Conservation (phyloP, 768 basidiomycete species). For the Lentinula sp. region DNA sequence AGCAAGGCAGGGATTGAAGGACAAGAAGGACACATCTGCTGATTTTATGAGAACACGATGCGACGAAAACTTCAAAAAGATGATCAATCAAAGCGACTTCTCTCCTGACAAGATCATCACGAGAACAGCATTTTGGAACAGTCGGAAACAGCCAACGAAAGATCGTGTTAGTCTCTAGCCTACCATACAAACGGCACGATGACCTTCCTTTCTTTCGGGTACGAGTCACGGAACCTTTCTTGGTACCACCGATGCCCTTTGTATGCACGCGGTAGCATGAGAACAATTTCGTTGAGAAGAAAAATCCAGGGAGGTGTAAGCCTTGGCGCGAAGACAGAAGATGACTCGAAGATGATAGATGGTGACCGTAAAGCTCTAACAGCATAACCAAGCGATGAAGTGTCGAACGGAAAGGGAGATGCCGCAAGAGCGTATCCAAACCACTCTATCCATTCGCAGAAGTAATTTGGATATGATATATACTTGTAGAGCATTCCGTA, state of each 20-base stretch:
- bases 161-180: neutral
- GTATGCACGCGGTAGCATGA: slow-evolving; percentile 80
- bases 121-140: neutral
- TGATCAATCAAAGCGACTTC: neutral
- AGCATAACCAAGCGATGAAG: slow-evolving; percentile 8
- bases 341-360: slow-evolving; percentile 18
- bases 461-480: slow-evolving; percentile 90
- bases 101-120: neutral
- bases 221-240: slow-evolving; percentile 62
- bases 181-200: slow-evolving; percentile 78
- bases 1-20: neutral
- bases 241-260: slow-evolving; percentile 87
- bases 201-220: slow-evolving; percentile 69
- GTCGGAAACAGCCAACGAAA: neutral
- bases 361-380: neutral
- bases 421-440: slow-evolving; percentile 78
- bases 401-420: slow-evolving; percentile 35
- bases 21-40: neutral
- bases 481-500: slow-evolving; percentile 69
- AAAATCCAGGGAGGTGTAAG: slow-evolving; percentile 79
- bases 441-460: slow-evolving; percentile 97
- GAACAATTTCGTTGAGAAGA: slow-evolving; percentile 57
- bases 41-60: neutral
- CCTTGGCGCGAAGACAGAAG: slow-evolving; percentile 30
- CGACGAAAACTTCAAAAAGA: neutral